Base-by-base conservation (phyloP, 805 yeast species). In the Wickerhamomyces tratensis region DNA sequence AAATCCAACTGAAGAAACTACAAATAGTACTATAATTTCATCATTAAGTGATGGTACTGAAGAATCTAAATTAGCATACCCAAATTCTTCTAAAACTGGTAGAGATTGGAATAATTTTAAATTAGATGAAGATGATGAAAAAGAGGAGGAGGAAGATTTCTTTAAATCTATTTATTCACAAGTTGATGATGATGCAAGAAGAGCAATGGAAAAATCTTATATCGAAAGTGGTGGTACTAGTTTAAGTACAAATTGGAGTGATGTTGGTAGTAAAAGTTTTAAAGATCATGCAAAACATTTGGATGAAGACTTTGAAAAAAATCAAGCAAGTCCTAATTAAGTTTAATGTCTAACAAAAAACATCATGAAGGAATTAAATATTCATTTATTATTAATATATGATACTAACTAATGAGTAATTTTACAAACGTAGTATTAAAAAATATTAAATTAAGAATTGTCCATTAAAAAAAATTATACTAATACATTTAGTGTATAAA, bases 131-230 rank as follows among this genome's bases (percentile, higher is more conserved):
- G 72, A 67, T 4, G 74, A 64, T 6, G 69, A 63, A 1, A 77
- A 72, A 4, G 72, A 65, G 11, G 68, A 65, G 11, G 68, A 77
- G 4, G 77, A 78, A 46, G 79, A 70, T 1, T 89, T 93, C 53
- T 93, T 93, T 65, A 74, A 77, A 51, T 70, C 77, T 48, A 56
- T 93, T 10, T 93, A 83, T 63, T 71, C 72, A 27, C 79, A 74
- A 49, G 91, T 95, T 0, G 95, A 88, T 57, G 93, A 84, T 7
- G 96, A 93, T 53, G 82, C 95, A 1, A 69, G 69, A 50, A 70
- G 94, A 41, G 99, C 99, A 2, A 93, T 93, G 98, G 83, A 86
- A 95, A 93, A 93, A 65, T 86, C 96, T 41, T 93, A 76, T 54
- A 70, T 77, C n/a, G 96, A 93, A 62, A 85, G 95, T 51, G 83